These are phyloP conservation scores for Ceratocystiopsis sp. DNA, from an alignment of 2,329 filamentous ascomycete species.

Conservation along the genomic window DNA sequence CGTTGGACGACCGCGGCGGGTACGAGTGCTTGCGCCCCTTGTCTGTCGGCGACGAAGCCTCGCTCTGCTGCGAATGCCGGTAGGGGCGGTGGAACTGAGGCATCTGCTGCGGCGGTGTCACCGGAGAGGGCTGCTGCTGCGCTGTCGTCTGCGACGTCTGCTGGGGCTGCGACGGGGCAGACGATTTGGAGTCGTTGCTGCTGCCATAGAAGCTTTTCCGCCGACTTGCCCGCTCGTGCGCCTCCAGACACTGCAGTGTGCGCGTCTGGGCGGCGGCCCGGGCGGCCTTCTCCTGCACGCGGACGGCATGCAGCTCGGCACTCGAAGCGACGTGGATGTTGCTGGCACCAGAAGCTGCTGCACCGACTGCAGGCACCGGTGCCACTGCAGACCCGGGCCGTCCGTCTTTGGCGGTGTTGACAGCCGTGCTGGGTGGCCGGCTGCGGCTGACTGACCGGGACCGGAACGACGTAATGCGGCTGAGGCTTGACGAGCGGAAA, in stretches of 20 bases:
- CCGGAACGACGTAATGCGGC: slow-evolving; percentile 1
- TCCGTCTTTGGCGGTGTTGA: background rate
- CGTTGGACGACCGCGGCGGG: slow-evolving; percentile 1
- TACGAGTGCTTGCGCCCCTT: background rate
- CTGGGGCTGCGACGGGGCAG: background rate
- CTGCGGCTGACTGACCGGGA: slow-evolving; percentile 4
- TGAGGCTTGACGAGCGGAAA: slow-evolving; percentile 6
- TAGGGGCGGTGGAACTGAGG: slow-evolving; percentile 6
- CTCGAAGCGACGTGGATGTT: background rate
- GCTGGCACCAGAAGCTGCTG: background rate
- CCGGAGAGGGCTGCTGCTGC: no score
- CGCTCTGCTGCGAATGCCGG: background rate
- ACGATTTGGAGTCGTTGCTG: background rate
- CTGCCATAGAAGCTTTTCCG: background rate
- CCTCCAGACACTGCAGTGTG: slow-evolving; percentile 4
- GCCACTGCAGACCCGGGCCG: no score
- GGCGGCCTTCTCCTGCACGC: background rate
- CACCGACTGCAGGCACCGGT: no score
- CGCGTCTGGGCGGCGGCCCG: slow-evolving; percentile 3
- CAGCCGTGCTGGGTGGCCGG: background rate
- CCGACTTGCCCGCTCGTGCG: slow-evolving; percentile 4
- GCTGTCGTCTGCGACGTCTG: background rate
- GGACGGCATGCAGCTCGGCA: background rate
- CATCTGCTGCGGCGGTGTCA: background rate
- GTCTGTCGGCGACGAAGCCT: background rate